Base-by-base conservation (phyloP, 2,329 filamentous ascomycete genomes). In the Chrysosporium queenslandicum region DNA sequence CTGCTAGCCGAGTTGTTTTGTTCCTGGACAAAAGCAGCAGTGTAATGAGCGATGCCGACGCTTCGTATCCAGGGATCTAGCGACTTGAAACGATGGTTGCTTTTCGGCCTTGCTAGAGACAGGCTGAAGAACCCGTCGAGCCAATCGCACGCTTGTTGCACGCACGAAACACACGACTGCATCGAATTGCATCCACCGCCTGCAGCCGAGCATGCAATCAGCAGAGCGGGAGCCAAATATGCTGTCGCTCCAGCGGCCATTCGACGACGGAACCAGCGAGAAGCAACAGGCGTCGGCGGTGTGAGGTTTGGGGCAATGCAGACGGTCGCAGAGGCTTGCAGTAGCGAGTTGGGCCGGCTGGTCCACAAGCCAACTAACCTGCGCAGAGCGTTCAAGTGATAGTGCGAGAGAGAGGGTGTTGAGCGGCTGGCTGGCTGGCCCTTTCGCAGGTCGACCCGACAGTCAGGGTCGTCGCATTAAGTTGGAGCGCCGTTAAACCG, bases 361-460 rank as follows among this genome's bases (percentile, higher is more conserved):
- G n/a, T n/a, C n/a, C n/a, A n/a, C n/a, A n/a, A n/a, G n/a, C n/a
- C n/a, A n/a, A n/a, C n/a, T n/a, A n/a, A n/a, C n/a, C n/a, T n/a
- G n/a, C n/a, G n/a, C n/a, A n/a, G n/a, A n/a, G n/a, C n/a, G n/a
- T n/a, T n/a, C n/a, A n/a, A n/a, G n/a, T n/a, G n/a, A n/a, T n/a
- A n/a, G n/a, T n/a, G n/a, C n/a, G n/a, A n/a, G 27, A 11, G 27
- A 30, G 27, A 30, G 27, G 27, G 27, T 30, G 5, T n/a, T n/a
- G n/a, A n/a, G 27, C 27, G 27, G 27, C 27, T n/a, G n/a, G n/a
- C n/a, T n/a, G n/a, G n/a, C n/a, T n/a, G n/a, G n/a, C n/a, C n/a
- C n/a, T n/a, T n/a, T 30, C 6, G 29, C 11, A 6, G 29, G 5
- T 5, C 18, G 47, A 50, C 47, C 47, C 47, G 47, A 50, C 47